These are phyloP conservation scores for Aspergillus sp. DNA, from an alignment of 2,329 filamentous ascomycete species.

Conservation along the genomic window DNA sequence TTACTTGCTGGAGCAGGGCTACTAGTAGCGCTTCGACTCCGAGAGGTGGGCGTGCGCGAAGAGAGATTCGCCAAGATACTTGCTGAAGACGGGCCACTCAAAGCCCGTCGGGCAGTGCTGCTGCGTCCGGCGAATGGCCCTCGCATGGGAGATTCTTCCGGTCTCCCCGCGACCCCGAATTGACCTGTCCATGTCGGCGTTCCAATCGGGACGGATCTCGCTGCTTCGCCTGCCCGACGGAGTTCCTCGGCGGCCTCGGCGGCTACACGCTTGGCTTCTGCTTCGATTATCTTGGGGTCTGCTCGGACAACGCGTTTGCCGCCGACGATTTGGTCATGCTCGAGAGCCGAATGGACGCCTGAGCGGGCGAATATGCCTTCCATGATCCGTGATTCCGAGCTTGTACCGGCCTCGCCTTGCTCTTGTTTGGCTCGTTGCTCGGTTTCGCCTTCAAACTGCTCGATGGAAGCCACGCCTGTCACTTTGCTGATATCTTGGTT, in stretches of 20 bases:
- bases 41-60: conserved; percentile 27
- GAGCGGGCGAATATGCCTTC: conserved; percentile 86
- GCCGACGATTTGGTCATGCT: conserved; percentile 90
- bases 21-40: conserved; percentile 31
- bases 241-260: conserved; percentile 77
- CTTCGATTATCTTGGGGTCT: conserved; percentile 76
- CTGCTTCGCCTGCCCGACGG: conserved; percentile 71
- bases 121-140: conserved; percentile 49
- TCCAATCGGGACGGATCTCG: conserved; percentile 74
- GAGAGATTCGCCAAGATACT: conserved; percentile 47
- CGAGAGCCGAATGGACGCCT: conserved; percentile 85
- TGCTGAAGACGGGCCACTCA: conserved; percentile 45
- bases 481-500: conserved; percentile 57
- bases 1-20: conserved; percentile 53
- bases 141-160: conserved; percentile 56
- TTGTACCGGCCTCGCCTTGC: conserved; percentile 29
- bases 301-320: conserved; percentile 73
- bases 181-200: conserved; percentile 94
- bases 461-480: conserved; percentile 65
- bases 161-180: conserved; percentile 75
- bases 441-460: conserved; percentile 61
- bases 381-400: conserved; percentile 75
- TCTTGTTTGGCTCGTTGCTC: conserved; percentile 5
- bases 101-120: conserved; percentile 40
- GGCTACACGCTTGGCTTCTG: conserved; percentile 80